phyloP scores from a whole-genome alignment of 2,329 filamentous ascomycete genomes.

The Colletotrichum scovillei region DNA sequence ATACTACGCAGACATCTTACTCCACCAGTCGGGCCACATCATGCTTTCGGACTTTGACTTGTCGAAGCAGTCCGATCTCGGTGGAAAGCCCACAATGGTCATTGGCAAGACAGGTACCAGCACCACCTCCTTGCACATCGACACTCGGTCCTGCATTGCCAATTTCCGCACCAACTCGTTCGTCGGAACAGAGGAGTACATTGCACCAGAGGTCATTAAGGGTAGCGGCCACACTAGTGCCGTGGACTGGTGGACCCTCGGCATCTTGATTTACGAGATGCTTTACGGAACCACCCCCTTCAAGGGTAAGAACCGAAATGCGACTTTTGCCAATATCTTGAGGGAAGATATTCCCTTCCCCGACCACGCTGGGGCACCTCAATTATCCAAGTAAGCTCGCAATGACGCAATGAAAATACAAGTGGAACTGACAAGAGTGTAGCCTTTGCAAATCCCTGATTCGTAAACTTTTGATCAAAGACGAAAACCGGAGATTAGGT shows the following conservation, averaged over 20 bases:
- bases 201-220: slow-evolving; percentile 98
- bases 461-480: slow-evolving; percentile 96
- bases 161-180: slow-evolving; percentile 99
- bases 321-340: slow-evolving; percentile 97
- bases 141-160: slow-evolving; percentile 97
- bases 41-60: slow-evolving; percentile 99
- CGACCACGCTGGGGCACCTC: slow-evolving; percentile 84
- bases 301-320: slow-evolving; percentile 99
- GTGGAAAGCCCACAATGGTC: slow-evolving; percentile 98
- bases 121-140: slow-evolving; percentile 90
- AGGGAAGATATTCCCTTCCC: slow-evolving; percentile 96
- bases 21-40: slow-evolving; percentile 99
- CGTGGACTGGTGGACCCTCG: slow-evolving; percentile 99
- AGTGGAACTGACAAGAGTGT: slow-evolving; percentile 14
- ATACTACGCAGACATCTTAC: slow-evolving; percentile 79
- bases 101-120: slow-evolving; percentile 89
- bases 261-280: slow-evolving; percentile 99
- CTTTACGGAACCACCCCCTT: slow-evolving; percentile 98
- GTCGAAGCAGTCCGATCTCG: slow-evolving; percentile 96
- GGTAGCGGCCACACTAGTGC: slow-evolving; percentile 98
- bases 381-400: slow-evolving; percentile 82
- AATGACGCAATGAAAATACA: background rate
- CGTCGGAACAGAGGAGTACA: slow-evolving; percentile 98
- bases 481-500: slow-evolving; percentile 92
- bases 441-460: slow-evolving; percentile 97